A percentile compares a stretch with the other conserved stretches of the same genome.
Evolutionary conservation across 768 basidiomycete genomes (phyloP).

Genomic region (Rhizopogon roseolus): DNA sequence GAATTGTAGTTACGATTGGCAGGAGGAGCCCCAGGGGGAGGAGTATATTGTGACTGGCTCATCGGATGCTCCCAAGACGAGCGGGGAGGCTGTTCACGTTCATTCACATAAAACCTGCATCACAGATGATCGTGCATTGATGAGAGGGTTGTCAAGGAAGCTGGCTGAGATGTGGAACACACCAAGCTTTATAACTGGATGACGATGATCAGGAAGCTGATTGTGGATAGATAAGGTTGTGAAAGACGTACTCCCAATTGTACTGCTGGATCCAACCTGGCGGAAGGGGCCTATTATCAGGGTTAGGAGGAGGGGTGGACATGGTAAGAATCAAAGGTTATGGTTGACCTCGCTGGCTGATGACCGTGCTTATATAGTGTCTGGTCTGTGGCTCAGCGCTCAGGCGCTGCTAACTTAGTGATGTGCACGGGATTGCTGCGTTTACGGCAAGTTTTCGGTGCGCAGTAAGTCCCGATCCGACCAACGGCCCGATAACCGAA

Average conservation of each 20-base stretch:
- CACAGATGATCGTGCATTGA: not conserved
- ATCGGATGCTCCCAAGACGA: constrained; percentile 70
- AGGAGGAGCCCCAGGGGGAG: constrained; percentile 44
- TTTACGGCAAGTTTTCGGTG: too few relatives aligned
- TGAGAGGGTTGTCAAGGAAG: not conserved
- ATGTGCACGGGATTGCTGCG: constrained; percentile 24
- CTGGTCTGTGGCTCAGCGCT: constrained; percentile 2
- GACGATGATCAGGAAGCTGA: constrained; percentile 19
- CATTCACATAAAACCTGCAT: constrained; percentile 76
- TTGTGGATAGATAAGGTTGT: constrained; percentile 14
- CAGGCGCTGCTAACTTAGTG: too few relatives aligned
- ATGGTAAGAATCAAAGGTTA: constrained; percentile 22
- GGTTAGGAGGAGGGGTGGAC: constrained; percentile 40
- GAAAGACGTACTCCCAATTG: constrained; percentile 53
- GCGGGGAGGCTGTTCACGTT: constrained; percentile 52
- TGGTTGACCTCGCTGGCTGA: constrained; percentile 1
- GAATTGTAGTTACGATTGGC: constrained; percentile 27
- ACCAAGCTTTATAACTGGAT: constrained; percentile 65
- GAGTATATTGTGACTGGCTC: constrained; percentile 35
- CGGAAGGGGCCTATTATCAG: constrained; percentile 60
- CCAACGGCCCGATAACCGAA: not conserved
- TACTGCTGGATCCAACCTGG: constrained; percentile 66
- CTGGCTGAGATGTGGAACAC: constrained; percentile 10
- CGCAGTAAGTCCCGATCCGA: constrained; percentile 3
- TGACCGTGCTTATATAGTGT: constrained; percentile 16